Evolutionary conservation across 495 filamentous ascomycete genomes (phyloP).

Genomic region (Penicillium pulvis): DNA sequence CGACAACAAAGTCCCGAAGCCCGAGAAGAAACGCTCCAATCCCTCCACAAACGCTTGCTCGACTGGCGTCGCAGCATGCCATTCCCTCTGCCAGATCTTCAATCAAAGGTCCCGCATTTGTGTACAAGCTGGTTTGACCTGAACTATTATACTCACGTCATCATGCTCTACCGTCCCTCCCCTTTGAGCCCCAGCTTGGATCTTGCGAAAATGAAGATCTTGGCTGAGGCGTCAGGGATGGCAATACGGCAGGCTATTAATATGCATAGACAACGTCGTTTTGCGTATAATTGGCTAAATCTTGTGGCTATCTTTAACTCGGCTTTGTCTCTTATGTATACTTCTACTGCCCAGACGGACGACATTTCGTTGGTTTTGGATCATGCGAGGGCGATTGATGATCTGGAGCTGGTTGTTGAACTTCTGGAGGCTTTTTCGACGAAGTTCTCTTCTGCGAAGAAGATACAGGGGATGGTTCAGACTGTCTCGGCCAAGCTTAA

Average conservation of each 20-base stretch:
- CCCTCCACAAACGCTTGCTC: constrained; percentile 36
- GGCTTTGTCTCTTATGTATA: constrained; percentile 40
- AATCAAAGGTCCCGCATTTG: constrained; percentile 40
- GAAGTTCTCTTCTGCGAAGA: constrained; percentile 38
- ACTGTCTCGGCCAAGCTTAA: constrained; percentile 19
- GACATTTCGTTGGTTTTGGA: constrained; percentile 22
- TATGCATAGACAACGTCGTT: constrained; percentile 37
- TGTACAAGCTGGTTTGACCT: constrained; percentile 44
- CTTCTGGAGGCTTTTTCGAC: constrained; percentile 33
- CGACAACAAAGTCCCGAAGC: constrained; percentile 16
- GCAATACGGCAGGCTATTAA: constrained; percentile 39
- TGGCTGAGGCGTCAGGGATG: constrained; percentile 38
- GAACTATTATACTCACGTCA: constrained; percentile 43
- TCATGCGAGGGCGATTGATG: constrained; percentile 29
- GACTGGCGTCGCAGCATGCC: constrained; percentile 45
- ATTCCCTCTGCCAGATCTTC: constrained; percentile 40
- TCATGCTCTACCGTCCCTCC: constrained; percentile 42
- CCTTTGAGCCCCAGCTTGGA: constrained; percentile 35
- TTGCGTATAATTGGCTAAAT: constrained; percentile 47
- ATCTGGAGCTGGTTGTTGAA: constrained; percentile 35
- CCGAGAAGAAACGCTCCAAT: constrained; percentile 29
- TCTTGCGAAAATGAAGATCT: constrained; percentile 25
- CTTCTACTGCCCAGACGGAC: constrained; percentile 34
- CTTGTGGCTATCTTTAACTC: constrained; percentile 39
- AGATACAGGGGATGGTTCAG: constrained; percentile 36